Percentiles rank a stretch among this genome's conserved stretches.
phyloP scores from a whole-genome alignment of 306 rosid species.

The Biancaea sappan region DNA sequence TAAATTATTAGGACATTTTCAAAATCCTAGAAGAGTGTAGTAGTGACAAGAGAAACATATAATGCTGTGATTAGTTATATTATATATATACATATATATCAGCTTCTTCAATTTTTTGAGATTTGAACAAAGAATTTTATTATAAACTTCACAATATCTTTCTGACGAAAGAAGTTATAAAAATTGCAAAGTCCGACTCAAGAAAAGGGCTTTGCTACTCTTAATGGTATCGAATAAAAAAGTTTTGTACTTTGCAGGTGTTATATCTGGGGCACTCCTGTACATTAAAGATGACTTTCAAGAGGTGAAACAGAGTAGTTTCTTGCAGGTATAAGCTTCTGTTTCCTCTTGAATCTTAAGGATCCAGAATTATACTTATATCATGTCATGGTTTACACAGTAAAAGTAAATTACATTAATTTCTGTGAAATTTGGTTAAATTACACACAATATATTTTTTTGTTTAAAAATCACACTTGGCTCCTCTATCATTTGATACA shows the following conservation, averaged over 20 bases:
- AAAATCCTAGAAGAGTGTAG: neutral
- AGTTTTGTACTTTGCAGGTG: conserved; percentile 31
- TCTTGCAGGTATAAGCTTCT: conserved; percentile 35
- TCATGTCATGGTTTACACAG: neutral
- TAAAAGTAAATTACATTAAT: too few relatives aligned
- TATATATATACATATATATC: neutral
- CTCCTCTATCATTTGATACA: too few relatives aligned
- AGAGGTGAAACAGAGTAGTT: conserved; percentile 35
- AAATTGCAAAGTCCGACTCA: too few relatives aligned
- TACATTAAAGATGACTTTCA: conserved; percentile 52
- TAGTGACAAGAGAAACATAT: neutral
- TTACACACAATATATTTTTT: too few relatives aligned
- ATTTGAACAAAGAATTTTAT: neutral
- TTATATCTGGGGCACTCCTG: conserved; percentile 50
- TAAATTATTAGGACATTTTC: neutral
- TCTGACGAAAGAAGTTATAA: too few relatives aligned
- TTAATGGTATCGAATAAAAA: neutral
- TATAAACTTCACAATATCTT: too few relatives aligned
- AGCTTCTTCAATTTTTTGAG: neutral
- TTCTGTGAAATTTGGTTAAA: too few relatives aligned
- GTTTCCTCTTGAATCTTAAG: neutral
- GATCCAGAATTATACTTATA: neutral
- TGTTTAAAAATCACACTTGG: too few relatives aligned
- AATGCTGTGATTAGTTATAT: neutral
- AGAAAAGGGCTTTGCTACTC: too few relatives aligned